phyloP scores from a whole-genome alignment of 140 eudicot genomes.

The Oenanthe javanica region DNA sequence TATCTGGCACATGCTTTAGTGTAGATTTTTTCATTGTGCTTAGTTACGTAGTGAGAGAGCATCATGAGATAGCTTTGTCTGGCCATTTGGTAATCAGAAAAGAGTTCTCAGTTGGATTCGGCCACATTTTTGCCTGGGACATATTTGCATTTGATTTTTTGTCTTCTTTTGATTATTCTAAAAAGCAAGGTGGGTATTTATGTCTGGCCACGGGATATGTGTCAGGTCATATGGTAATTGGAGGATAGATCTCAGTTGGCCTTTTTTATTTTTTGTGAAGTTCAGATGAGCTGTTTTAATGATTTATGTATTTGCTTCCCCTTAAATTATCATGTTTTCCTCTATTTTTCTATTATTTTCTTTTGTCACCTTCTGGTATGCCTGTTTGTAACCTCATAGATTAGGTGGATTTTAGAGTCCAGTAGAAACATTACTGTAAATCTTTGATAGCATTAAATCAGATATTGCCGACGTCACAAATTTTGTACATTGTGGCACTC shows the following conservation, averaged over 20 bases:
- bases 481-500: conserved; percentile 91
- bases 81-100: not conserved
- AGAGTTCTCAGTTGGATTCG: not conserved
- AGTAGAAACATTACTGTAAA: not conserved
- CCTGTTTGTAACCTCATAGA: not conserved
- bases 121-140: not conserved
- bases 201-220: not conserved
- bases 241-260: not conserved
- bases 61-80: not conserved
- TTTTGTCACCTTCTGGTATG: not conserved
- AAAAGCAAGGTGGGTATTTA: not conserved
- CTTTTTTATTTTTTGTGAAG: not conserved
- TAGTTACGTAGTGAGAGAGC: not conserved
- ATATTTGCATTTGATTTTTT: too few relatives aligned
- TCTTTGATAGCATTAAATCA: conserved; percentile 39
- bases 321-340: not conserved
- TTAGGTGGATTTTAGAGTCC: not conserved
- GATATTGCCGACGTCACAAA: conserved; percentile 99
- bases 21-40: not conserved
- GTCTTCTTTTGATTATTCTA: too few relatives aligned
- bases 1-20: not conserved
- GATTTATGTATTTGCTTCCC: not conserved
- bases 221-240: not conserved
- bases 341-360: too few relatives aligned
- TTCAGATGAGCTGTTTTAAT: not conserved